These are phyloP conservation scores for Neonectria punicea DNA, from an alignment of 2,329 filamentous ascomycete genomes.

Conservation along the genomic window DNA sequence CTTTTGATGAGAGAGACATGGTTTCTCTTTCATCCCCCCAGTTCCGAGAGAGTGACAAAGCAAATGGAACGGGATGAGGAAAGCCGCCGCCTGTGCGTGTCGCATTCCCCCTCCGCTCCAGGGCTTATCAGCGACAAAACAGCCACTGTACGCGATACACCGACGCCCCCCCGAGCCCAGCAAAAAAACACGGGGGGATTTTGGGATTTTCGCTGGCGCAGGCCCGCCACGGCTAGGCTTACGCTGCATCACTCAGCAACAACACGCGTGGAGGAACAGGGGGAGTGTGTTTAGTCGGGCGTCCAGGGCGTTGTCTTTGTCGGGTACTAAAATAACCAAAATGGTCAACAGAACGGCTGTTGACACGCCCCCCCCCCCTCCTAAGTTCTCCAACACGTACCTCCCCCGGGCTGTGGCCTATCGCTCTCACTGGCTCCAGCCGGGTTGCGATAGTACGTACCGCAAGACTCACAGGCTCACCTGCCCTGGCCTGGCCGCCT, in stretches of 20 bases:
- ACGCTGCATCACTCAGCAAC: slow-evolving; percentile 8
- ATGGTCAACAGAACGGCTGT: not conserved
- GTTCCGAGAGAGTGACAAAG: slow-evolving; percentile 2
- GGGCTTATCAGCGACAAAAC: slow-evolving; percentile 34
- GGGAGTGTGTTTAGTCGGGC: not conserved
- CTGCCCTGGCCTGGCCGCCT: slow-evolving; percentile 36
- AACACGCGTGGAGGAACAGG: not conserved
- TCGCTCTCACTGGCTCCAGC: slow-evolving; percentile 18
- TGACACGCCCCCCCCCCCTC: slow-evolving; percentile 18
- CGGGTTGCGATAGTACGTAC: slow-evolving; percentile 34
- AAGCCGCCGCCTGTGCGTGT: slow-evolving; percentile 12
- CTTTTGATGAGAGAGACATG: slow-evolving; percentile 13
- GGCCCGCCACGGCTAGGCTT: slow-evolving; percentile 15
- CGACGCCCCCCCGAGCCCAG: slow-evolving; percentile 20
- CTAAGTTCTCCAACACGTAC: slow-evolving; percentile 18
- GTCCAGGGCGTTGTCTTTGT: not conserved
- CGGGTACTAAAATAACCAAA: not conserved
- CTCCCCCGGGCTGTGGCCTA: slow-evolving; percentile 33
- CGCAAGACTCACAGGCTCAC: slow-evolving; percentile 37
- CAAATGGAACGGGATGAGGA: not conserved
- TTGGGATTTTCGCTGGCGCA: not conserved
- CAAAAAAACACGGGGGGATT: too few relatives aligned
- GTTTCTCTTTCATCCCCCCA: slow-evolving; percentile 12
- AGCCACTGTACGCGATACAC: slow-evolving; percentile 22
- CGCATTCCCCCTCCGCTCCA: slow-evolving; percentile 31